Conservation (phyloP, 108 stramenopile genomes). For the Discostella stelligeroides region DNA sequence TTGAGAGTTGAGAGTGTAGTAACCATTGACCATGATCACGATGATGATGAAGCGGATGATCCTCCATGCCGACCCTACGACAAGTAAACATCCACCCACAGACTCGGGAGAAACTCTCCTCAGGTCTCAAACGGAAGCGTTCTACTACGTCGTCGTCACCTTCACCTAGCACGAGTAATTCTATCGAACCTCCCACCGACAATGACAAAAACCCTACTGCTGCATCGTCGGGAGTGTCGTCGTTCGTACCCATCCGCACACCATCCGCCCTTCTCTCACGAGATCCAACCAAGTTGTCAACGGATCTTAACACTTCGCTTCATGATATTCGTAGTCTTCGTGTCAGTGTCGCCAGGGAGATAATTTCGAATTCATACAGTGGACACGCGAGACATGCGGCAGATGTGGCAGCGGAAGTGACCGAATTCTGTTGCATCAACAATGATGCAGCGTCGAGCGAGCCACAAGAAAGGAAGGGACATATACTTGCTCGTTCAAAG, state of each 20-base stretch:
- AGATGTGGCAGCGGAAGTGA: slow-evolving; percentile 10
- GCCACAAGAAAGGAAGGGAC: not conserved
- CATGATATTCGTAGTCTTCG: slow-evolving; percentile 20
- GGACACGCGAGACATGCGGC: slow-evolving; percentile 25
- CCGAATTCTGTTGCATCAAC: slow-evolving; percentile 11
- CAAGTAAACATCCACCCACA: slow-evolving; percentile 21
- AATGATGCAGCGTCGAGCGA: not conserved
- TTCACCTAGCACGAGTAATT: not conserved
- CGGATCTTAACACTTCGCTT: slow-evolving; percentile 13
- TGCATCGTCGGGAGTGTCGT: slow-evolving; percentile 1
- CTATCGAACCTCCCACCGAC: not conserved
- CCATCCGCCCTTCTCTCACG: slow-evolving; percentile 51
- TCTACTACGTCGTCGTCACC: slow-evolving; percentile 6
- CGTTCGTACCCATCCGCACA: slow-evolving; percentile 32
- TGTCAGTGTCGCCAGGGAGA: slow-evolving; percentile 15
- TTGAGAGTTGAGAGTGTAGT: too few species aligned
- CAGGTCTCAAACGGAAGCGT: slow-evolving; percentile 11
- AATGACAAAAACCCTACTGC: not conserved
- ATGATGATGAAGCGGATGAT: not conserved
- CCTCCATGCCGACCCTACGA: slow-evolving; percentile 31
- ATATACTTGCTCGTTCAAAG: slow-evolving; percentile 7
- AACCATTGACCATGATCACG: not conserved
- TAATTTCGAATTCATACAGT: slow-evolving; percentile 25
- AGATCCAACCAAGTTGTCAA: slow-evolving; percentile 26
- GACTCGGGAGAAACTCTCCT: slow-evolving; percentile 16